phyloP scores from a whole-genome alignment of 2,329 filamentous ascomycete genomes.

The Drechslerella stenobrocha region DNA sequence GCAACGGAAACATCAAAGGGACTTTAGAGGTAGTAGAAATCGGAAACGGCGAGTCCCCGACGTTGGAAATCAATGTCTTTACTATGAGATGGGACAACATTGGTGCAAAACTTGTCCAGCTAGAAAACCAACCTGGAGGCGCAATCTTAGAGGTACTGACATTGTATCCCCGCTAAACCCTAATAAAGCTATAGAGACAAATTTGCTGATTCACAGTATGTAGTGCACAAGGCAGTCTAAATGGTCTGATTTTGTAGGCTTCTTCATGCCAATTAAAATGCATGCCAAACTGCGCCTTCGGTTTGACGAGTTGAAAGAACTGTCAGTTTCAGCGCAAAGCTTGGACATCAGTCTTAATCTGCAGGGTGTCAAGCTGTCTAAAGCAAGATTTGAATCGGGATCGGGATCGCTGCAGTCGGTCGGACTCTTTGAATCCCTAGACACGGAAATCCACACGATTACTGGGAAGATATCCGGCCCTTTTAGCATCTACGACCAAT shows the following conservation, averaged over 20 bases:
- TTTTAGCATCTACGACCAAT: conserved; percentile 23
- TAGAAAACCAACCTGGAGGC: conserved; percentile 18
- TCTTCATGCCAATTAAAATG: conserved; percentile 25
- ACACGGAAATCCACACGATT: conserved; percentile 14
- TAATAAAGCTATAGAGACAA: neutral
- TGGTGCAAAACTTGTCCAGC: conserved; percentile 22
- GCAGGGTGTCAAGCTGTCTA: conserved; percentile 6
- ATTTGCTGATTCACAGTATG: neutral
- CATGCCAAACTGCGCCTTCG: conserved; percentile 31
- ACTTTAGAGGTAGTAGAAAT: conserved; percentile 26
- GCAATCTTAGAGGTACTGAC: conserved; percentile 23
- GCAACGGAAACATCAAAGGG: conserved; percentile 32
- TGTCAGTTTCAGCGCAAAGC: conserved; percentile 19
- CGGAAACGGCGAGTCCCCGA: conserved; percentile 1
- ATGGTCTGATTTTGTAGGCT: conserved; percentile 19
- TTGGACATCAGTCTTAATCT: conserved; percentile 30
- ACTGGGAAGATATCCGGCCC: conserved; percentile 25
- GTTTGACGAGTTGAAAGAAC: conserved; percentile 15
- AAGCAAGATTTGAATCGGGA: conserved; percentile 12
- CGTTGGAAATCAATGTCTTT: conserved; percentile 23
- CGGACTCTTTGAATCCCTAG: conserved; percentile 7
- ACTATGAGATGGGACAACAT: conserved; percentile 31
- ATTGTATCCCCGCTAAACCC: neutral
- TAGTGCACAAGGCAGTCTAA: conserved; percentile 27
- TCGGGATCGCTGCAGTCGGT: conserved; percentile 10